Evolutionary conservation across 352 stramenopile genomes (phyloP).

Genomic region (Globisporangium cederbergense): DNA sequence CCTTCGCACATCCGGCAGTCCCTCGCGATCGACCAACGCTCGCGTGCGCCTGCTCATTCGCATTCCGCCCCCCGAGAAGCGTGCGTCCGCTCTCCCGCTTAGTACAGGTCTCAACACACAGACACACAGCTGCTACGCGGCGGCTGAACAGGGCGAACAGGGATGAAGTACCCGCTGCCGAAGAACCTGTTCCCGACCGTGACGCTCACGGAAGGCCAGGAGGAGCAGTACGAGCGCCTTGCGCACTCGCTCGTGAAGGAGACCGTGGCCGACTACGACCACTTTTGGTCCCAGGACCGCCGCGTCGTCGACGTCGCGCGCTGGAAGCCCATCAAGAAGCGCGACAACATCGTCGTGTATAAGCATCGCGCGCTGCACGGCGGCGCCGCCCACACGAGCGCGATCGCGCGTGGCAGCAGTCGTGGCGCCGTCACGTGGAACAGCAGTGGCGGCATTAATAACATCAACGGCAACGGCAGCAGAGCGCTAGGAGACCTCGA

Average conservation of each 20-base stretch:
- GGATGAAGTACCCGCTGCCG: constrained; percentile 54
- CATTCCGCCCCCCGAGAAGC: background rate
- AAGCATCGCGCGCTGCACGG: constrained; percentile 21
- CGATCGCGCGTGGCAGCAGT: constrained; percentile 10
- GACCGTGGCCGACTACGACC: constrained; percentile 45
- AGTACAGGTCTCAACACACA: background rate
- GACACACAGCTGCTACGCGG: background rate
- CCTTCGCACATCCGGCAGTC: background rate
- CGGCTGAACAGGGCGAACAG: background rate
- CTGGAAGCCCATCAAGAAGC: constrained; percentile 40
- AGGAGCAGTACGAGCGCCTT: constrained; percentile 44
- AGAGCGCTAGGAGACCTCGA: background rate
- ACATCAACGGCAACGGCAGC: background rate
- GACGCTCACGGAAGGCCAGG: constrained; percentile 34
- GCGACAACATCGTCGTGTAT: constrained; percentile 45
- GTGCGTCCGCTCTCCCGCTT: background rate
- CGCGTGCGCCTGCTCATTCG: background rate
- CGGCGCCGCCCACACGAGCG: constrained; percentile 1
- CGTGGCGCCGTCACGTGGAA: background rate
- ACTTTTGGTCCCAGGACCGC: constrained; percentile 32
- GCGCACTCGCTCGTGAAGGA: constrained; percentile 45
- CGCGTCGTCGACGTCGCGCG: constrained; percentile 32
- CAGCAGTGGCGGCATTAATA: too few relatives aligned
- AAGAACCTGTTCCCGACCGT: constrained; percentile 45
- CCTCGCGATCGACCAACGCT: background rate